Conservation (phyloP, 2,329 filamentous ascomycete genomes). For the Chrysoporthe cubensis region DNA sequence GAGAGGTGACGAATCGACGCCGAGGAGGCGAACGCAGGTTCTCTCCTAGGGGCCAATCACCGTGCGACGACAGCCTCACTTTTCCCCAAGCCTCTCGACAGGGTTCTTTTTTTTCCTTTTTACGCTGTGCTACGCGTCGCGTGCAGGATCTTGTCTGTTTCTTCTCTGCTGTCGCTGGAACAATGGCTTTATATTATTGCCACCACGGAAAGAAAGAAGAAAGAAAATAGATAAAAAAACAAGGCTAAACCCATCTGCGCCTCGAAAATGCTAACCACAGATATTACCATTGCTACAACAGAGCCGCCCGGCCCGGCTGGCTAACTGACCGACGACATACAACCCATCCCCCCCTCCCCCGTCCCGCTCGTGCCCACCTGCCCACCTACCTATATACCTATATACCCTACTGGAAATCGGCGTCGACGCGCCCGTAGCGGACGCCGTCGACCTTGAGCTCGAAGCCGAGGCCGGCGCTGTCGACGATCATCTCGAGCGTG, state of each 20-base stretch:
- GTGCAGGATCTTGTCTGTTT: too few species aligned
- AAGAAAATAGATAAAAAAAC: not conserved
- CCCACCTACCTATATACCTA: too few species aligned
- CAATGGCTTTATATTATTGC: not conserved
- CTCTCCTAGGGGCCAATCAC: slow-evolving; percentile 6
- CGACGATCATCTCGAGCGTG: slow-evolving; percentile 80
- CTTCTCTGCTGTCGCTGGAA: not conserved
- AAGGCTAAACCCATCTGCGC: not conserved
- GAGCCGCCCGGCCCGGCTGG: not conserved
- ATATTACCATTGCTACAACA: not conserved
- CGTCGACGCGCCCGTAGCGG: slow-evolving; percentile 75
- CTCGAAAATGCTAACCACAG: not conserved
- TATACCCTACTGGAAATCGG: slow-evolving; percentile 67
- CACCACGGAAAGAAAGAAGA: not conserved
- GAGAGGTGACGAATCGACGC: not conserved
- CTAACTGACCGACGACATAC: too few species aligned
- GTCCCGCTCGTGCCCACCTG: too few species aligned
- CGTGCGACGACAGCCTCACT: slow-evolving; percentile 13
- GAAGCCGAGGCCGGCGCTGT: slow-evolving; percentile 76
- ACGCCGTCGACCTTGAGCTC: slow-evolving; percentile 80
- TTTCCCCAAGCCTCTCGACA: not conserved
- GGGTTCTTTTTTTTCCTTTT: not conserved
- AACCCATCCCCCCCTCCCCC: not conserved
- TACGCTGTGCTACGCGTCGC: not conserved
- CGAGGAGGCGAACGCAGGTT: not conserved